These are phyloP conservation scores for Pelargonium nanum DNA, from an alignment of 345 rosid genomes.

Conservation along the genomic window DNA sequence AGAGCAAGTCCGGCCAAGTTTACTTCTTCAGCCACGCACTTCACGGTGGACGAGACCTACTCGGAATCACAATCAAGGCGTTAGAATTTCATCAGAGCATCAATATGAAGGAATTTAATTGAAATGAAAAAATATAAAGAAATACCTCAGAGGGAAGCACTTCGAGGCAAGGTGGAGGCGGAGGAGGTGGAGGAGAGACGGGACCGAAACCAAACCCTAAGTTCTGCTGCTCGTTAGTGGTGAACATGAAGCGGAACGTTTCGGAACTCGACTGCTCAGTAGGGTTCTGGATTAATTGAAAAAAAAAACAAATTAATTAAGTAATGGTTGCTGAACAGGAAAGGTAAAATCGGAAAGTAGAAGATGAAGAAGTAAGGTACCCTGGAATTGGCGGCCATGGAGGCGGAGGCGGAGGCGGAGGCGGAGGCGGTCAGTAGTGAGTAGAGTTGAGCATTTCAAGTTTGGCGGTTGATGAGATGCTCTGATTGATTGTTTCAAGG, in stretches of 20 bases:
- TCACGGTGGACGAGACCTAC: conserved; percentile 45
- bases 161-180: conserved; percentile 65
- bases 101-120: background rate
- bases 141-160: conserved; percentile 56
- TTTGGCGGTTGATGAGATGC: too few relatives aligned
- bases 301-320: background rate
- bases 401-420: background rate
- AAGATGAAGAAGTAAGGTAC: background rate
- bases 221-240: background rate
- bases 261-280: background rate
- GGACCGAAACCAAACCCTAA: conserved; percentile 34
- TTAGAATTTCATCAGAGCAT: background rate
- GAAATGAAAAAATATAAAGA: background rate
- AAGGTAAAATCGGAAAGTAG: background rate
- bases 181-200: conserved; percentile 43
- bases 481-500: too few relatives aligned
- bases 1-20: conserved; percentile 46
- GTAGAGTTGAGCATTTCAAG: too few relatives aligned
- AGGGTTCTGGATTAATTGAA: background rate
- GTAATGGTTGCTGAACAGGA: background rate
- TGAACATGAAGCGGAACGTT: background rate
- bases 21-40: conserved; percentile 37
- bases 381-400: background rate
- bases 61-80: conserved; percentile 6
- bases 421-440: too few relatives aligned